phyloP scores from a whole-genome alignment of 208 protist genomes.

The Wallacemonas sp. region DNA sequence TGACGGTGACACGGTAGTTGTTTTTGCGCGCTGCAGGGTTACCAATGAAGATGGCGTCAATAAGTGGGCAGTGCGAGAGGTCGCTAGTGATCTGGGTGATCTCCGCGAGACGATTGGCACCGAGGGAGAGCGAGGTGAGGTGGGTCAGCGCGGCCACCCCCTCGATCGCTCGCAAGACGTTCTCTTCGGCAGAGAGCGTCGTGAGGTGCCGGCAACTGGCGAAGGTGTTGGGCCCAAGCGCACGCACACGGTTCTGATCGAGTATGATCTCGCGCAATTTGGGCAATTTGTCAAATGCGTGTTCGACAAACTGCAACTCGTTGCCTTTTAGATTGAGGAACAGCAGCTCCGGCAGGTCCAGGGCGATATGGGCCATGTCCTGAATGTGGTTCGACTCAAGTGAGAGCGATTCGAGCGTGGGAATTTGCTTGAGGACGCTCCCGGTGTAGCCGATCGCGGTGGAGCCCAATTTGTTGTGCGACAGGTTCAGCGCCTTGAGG shows the following conservation, averaged over 20 bases:
- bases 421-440: slow-evolving; percentile 40
- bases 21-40: slow-evolving; percentile 83
- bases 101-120: slow-evolving; percentile 76
- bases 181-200: slow-evolving; percentile 76
- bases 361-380: slow-evolving; percentile 45
- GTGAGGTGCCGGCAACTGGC: slow-evolving; percentile 44
- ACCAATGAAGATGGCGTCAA: slow-evolving; percentile 41
- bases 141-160: slow-evolving; percentile 42
- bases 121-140: slow-evolving; percentile 58
- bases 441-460: slow-evolving; percentile 35
- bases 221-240: slow-evolving; percentile 57
- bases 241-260: slow-evolving; percentile 89
- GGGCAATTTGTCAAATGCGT: slow-evolving; percentile 59
- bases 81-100: slow-evolving; percentile 41
- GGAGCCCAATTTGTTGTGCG: slow-evolving; percentile 72
- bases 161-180: slow-evolving; percentile 67
- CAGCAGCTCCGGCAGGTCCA: slow-evolving; percentile 60
- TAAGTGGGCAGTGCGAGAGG: slow-evolving; percentile 40
- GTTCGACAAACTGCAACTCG: slow-evolving; percentile 80
- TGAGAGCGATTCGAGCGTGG: slow-evolving; percentile 74
- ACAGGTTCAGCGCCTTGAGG: slow-evolving; percentile 80
- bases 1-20: slow-evolving; percentile 63
- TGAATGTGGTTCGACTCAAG: slow-evolving; percentile 86
- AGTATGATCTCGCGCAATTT: slow-evolving; percentile 91
- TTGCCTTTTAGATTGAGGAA: slow-evolving; percentile 91